Evolutionary conservation across 768 basidiomycete genomes (phyloP).

Genomic region (Tylopilus subfusipes): DNA sequence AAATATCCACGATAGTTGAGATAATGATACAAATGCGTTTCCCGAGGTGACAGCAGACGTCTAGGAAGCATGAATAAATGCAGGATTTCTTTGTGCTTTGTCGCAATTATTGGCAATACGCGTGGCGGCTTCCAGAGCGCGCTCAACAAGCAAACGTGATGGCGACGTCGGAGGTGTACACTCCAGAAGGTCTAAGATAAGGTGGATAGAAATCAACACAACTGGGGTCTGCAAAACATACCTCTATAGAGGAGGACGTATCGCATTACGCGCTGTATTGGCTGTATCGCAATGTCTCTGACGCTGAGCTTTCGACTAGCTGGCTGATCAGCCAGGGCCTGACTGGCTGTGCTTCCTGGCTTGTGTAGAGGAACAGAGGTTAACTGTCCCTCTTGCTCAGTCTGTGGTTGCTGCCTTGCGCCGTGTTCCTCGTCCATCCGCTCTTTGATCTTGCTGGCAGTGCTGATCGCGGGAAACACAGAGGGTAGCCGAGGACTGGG

Average conservation of each 20-base stretch:
- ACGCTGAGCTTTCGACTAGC: conserved; percentile 32
- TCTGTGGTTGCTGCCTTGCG: not conserved
- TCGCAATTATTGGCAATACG: conserved; percentile 63
- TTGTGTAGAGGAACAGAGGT: not conserved
- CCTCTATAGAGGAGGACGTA: conserved; percentile 62
- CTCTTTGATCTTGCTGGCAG: conserved; percentile 3
- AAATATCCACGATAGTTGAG: not conserved
- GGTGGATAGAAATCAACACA: conserved; percentile 1
- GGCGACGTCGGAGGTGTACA: conserved; percentile 48
- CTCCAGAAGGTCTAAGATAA: conserved; percentile 45
- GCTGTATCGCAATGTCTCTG: conserved; percentile 60
- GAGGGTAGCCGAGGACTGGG: conserved; percentile 11
- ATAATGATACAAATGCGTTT: conserved; percentile 1
- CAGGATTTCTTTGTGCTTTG: conserved; percentile 53
- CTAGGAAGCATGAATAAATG: conserved; percentile 35
- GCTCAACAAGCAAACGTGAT: conserved; percentile 51
- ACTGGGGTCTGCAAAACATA: conserved; percentile 23
- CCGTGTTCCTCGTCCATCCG: conserved; percentile 7
- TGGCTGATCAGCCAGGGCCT: not conserved
- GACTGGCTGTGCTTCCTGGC: not conserved
- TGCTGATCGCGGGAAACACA: conserved; percentile 7
- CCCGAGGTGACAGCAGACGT: not conserved
- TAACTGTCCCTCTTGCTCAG: conserved; percentile 3
- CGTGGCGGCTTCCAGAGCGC: conserved; percentile 52
- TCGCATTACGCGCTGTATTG: conserved; percentile 60